These are phyloP conservation scores for Talaromyces nanjingensis DNA, from an alignment of 495 filamentous ascomycete species.

Conservation along the genomic window DNA sequence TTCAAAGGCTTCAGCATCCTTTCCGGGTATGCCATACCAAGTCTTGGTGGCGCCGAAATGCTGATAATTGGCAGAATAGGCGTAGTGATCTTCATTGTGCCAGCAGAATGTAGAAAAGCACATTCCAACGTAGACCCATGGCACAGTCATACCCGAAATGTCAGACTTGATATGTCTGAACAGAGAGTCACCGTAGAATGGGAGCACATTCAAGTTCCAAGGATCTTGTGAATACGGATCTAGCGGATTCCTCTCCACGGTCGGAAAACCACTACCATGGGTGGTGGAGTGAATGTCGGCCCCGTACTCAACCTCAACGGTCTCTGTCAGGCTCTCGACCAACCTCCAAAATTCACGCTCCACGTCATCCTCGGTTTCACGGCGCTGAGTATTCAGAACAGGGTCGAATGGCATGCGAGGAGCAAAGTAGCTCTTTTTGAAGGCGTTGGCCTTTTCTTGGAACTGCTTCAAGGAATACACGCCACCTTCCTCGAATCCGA, in stretches of 20 bases:
- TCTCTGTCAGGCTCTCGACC: constrained; percentile 87
- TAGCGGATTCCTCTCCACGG: constrained; percentile 81
- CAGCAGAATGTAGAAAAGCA: constrained; percentile 99
- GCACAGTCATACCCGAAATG: constrained; percentile 99
- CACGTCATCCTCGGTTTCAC: constrained; percentile 90
- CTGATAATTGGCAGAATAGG: constrained; percentile 98
- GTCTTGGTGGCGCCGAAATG: constrained; percentile 98
- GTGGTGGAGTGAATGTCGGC: constrained; percentile 98
- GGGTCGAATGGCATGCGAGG: constrained; percentile 87
- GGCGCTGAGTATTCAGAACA: constrained; percentile 65
- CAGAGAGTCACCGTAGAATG: constrained; percentile 82
- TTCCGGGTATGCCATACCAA: constrained; percentile 96
- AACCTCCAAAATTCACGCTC: constrained; percentile 96
- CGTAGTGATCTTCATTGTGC: constrained; percentile 98
- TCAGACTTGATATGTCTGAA: constrained; percentile 97
- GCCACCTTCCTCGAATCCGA: constrained; percentile 95
- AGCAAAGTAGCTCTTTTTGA: constrained; percentile 90
- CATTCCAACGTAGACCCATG: constrained; percentile 99
- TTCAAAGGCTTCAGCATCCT: constrained; percentile 91
- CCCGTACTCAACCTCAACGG: constrained; percentile 96
- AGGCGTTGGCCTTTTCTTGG: constrained; percentile 89
- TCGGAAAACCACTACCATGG: constrained; percentile 95
- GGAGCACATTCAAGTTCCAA: constrained; percentile 95
- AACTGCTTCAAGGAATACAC: constrained; percentile 95
- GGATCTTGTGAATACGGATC: constrained; percentile 81